Evolutionary conservation across 306 rosid genomes (phyloP).

Genomic region (Luffa acutangula): DNA sequence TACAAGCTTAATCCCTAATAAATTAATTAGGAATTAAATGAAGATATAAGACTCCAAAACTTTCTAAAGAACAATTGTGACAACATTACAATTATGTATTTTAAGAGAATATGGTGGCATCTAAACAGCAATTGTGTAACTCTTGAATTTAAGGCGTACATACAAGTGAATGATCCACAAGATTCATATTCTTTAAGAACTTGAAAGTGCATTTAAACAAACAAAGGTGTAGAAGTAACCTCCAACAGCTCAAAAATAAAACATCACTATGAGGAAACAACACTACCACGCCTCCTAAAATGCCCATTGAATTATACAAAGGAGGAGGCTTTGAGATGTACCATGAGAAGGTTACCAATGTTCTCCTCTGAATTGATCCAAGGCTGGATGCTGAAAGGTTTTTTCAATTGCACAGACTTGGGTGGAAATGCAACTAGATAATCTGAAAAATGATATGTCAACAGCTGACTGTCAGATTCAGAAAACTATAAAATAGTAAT

Average conservation of each 20-base stretch:
- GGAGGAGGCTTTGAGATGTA: slow-evolving; percentile 20
- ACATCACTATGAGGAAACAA: too few species aligned
- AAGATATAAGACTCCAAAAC: background rate
- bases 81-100: background rate
- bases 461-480: slow-evolving; percentile 12
- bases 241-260: background rate
- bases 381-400: slow-evolving; percentile 71
- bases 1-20: background rate
- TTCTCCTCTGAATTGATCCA: slow-evolving; percentile 83
- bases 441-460: slow-evolving; percentile 29
- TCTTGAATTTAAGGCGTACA: background rate
- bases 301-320: background rate
- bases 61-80: background rate
- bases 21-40: background rate
- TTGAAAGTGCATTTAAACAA: background rate
- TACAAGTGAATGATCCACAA: background rate
- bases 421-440: slow-evolving; percentile 71
- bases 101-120: background rate
- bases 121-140: background rate
- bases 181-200: background rate
- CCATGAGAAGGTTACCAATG: slow-evolving; percentile 95
- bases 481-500: background rate
- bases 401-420: slow-evolving; percentile 55
- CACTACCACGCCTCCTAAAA: background rate
- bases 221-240: background rate